These are phyloP conservation scores for Nakaseomyces uthaithaninus DNA, from an alignment of 1,139 yeast species.

Conservation along the genomic window DNA sequence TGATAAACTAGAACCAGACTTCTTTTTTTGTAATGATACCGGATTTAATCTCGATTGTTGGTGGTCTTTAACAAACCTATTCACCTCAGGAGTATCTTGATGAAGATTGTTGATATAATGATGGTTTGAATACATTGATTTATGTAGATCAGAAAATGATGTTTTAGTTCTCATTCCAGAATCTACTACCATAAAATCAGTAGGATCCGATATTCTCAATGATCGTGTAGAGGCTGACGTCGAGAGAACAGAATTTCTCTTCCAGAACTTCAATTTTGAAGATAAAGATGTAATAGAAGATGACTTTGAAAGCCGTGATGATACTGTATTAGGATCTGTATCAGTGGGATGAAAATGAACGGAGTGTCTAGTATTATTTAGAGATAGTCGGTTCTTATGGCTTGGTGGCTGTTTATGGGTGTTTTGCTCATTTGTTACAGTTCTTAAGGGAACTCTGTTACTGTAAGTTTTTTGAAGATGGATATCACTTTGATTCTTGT, in stretches of 20 bases:
- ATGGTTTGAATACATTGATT: constrained; percentile 8
- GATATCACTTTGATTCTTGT: no score
- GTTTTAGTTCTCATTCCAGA: constrained; percentile 16
- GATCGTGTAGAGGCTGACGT: constrained; percentile 15
- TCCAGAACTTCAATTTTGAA: constrained; percentile 33
- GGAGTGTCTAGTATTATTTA: background rate
- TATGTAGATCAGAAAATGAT: constrained; percentile 25
- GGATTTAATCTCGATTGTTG: constrained; percentile 3
- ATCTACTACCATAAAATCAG: constrained; percentile 7
- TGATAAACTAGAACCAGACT: constrained; percentile 5
- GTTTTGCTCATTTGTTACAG: constrained; percentile 2
- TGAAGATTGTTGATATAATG: background rate
- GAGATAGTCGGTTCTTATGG: background rate
- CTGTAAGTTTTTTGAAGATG: background rate
- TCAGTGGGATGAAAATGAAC: constrained; percentile 3
- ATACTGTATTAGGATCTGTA: background rate
- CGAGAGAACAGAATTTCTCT: constrained; percentile 17
- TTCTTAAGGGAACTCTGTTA: background rate
- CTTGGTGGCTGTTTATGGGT: background rate
- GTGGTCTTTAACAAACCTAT: background rate
- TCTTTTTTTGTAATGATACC: background rate
- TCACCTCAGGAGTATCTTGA: background rate
- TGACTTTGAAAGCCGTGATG: constrained; percentile 5
- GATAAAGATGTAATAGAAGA: constrained; percentile 15
- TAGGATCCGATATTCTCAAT: constrained; percentile 6